Evolutionary conservation across 305 asterid genomes (phyloP), one percentile per base, ranked within the genome.

Genomic region (Nicotiana rustica): DNA sequence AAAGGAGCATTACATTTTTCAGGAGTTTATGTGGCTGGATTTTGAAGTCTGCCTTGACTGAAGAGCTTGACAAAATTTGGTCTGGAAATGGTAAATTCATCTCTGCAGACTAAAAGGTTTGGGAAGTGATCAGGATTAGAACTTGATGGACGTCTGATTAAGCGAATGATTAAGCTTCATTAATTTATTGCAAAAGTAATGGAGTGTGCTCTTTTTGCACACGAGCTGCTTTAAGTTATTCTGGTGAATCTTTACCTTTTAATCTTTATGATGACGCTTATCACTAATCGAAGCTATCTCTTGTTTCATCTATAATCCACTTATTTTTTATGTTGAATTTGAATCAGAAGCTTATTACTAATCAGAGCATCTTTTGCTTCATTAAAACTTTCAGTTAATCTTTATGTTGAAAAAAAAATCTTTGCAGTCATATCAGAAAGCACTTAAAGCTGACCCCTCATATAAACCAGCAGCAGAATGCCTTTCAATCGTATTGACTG

Each of bases 401-500:
- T 69, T 25, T 62, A 70, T 81, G 47, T 75, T 52, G 55, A 35
- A 38, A 25, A 25, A 25, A 25, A 7, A 73, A 73, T 10, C 82
- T 65, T 82, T 85, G 91, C 97, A 95, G 99, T 93, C 96, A 91
- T 95, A 97, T 91, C 95, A 93, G 86, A 95, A 93, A 87, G 98
- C 99, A 87, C 88, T 93, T 38, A 86, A 82, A 89, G 96, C 95
- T 62, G 99, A 97, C 83, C 91, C 97, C 82, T 87, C 96, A 5
- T 90, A 92, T 90, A 97, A 93, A 90, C 91, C 92, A 66, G 99
- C 99, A 10, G 92, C 95, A 73, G 99, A 97, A 87, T 97, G 99
- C 90, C 91, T 97, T 82, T 96, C 98, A 77, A 90, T 97, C 83
- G 99, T 97, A 80, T 88, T 95, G 82, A 97, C 99, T 44, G 99